phyloP scores from a whole-genome alignment of 2,329 filamentous ascomycete genomes.

The Tolypocladium tropicale region DNA sequence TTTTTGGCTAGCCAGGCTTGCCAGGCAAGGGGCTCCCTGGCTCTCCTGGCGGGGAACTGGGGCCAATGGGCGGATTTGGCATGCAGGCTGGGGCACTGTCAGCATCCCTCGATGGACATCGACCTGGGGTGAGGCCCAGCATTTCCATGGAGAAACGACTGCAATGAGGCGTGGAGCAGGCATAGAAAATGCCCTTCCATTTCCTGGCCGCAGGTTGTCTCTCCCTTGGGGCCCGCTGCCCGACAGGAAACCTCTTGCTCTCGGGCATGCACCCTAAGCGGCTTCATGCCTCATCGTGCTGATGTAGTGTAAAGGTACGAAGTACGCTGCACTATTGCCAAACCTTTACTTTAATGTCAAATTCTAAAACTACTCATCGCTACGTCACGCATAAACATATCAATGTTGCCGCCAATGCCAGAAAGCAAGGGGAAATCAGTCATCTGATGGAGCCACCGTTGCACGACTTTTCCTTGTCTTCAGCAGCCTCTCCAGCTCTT shows the following conservation, averaged over 20 bases:
- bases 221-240: too few species aligned
- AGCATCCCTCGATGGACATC: neutral
- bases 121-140: too few species aligned
- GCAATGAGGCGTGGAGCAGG: neutral
- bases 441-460: constrained; percentile 10
- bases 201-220: neutral
- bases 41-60: neutral
- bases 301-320: neutral
- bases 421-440: neutral
- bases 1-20: neutral
- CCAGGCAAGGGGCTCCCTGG: neutral
- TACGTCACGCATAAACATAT: too few species aligned
- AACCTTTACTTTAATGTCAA: neutral
- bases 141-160: too few species aligned
- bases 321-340: neutral
- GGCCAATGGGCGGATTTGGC: neutral
- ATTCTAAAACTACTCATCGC: too few species aligned
- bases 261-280: neutral
- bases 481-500: constrained; percentile 60
- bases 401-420: neutral
- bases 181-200: too few species aligned
- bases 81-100: neutral
- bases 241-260: too few species aligned
- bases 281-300: neutral
- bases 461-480: constrained; percentile 35